Percentiles rank a stretch among this genome's conserved stretches.
These are phyloP conservation scores for Pythium sp. DNA, from an alignment of 352 stramenopile species.

Conservation along the genomic window DNA sequence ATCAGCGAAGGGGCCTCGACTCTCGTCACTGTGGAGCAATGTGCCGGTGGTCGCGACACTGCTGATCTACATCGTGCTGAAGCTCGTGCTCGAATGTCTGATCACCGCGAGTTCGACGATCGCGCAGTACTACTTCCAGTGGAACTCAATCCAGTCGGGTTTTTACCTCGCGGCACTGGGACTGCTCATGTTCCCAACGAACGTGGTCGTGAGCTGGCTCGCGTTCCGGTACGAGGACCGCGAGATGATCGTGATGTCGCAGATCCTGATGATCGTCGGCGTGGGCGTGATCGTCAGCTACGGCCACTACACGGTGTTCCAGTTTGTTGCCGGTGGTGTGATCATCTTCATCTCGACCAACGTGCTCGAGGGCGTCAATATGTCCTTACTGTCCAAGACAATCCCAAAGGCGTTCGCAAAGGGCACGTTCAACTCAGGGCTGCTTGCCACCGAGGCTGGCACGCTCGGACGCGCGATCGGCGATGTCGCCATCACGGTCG, in stretches of 20 bases:
- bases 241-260: slow-evolving; percentile 87
- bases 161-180: slow-evolving; percentile 87
- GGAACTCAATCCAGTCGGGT: slow-evolving; percentile 79
- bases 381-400: slow-evolving; percentile 92
- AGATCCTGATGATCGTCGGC: slow-evolving; percentile 87
- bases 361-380: slow-evolving; percentile 93
- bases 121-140: slow-evolving; percentile 90
- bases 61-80: slow-evolving; percentile 91
- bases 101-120: slow-evolving; percentile 83
- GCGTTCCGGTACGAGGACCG: slow-evolving; percentile 90
- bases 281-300: slow-evolving; percentile 89
- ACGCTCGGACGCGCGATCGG: slow-evolving; percentile 88
- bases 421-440: slow-evolving; percentile 93
- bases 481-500: slow-evolving; percentile 82
- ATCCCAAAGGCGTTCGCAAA: slow-evolving; percentile 91
- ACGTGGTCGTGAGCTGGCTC: slow-evolving; percentile 87
- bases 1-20: background rate
- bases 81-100: slow-evolving; percentile 89
- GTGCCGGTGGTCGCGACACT: slow-evolving; percentile 75
- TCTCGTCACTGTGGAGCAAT: slow-evolving; percentile 72
- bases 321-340: slow-evolving; percentile 87
- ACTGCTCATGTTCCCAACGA: slow-evolving; percentile 92
- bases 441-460: slow-evolving; percentile 92
- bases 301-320: slow-evolving; percentile 71
- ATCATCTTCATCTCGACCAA: slow-evolving; percentile 93